Conservation (phyloP, 306 rosid genomes). For the Trifolium fragiferum region DNA sequence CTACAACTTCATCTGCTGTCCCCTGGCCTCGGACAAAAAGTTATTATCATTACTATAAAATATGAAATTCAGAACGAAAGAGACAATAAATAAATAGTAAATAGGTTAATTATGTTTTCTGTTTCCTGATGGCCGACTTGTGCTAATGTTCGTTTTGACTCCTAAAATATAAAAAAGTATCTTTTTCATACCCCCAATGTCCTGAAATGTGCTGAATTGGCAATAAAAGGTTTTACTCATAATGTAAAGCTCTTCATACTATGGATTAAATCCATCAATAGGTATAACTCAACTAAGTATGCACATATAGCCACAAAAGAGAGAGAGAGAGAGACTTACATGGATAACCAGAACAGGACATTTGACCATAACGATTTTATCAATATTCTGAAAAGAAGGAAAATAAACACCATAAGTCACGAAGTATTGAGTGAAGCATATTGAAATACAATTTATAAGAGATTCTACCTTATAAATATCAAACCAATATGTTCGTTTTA, state of each 20-base stretch:
- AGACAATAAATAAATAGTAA: neutral
- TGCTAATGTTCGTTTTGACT: neutral
- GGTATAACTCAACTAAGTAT: constrained; percentile 11
- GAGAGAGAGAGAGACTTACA: constrained; percentile 58
- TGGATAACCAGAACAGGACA: constrained; percentile 89
- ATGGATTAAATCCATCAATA: constrained; percentile 11
- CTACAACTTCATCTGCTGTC: constrained; percentile 93
- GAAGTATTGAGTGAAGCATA: constrained; percentile 36
- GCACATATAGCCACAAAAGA: neutral
- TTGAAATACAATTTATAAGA: constrained; percentile 22
- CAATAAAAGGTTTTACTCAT: neutral
- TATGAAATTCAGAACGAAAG: neutral
- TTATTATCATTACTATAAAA: constrained; percentile 13
- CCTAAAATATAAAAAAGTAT: neutral
- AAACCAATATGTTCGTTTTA: constrained; percentile 89
- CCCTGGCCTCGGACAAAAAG: constrained; percentile 60
- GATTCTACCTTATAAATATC: constrained; percentile 83
- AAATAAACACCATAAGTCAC: constrained; percentile 31
- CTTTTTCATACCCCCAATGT: neutral
- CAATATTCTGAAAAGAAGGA: constrained; percentile 72
- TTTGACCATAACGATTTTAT: constrained; percentile 71
- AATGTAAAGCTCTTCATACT: neutral
- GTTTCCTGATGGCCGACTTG: neutral
- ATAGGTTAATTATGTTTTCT: neutral
- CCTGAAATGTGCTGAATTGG: neutral